A percentile compares a stretch with the other conserved stretches of the same genome.
phyloP scores from a whole-genome alignment of 1,139 yeast genomes.

The Scheffersomyces stambukii region DNA sequence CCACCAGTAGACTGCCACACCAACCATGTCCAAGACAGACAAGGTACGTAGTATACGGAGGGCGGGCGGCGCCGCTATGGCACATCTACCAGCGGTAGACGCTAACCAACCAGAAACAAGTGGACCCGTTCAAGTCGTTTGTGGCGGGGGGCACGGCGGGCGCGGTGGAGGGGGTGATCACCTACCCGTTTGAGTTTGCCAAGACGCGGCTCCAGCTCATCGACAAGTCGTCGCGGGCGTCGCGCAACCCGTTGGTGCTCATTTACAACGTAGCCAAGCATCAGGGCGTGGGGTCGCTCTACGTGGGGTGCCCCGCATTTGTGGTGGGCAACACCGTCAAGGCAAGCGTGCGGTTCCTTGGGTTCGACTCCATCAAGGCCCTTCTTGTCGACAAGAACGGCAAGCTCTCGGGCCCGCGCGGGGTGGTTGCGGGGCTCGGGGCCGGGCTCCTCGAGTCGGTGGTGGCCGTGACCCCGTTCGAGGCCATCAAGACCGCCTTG shows the following conservation, averaged over 20 bases:
- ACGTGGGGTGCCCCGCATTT: conserved; percentile 97
- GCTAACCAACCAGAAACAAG: too few species aligned
- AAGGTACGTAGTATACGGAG: too few species aligned
- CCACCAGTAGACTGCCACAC: too few species aligned
- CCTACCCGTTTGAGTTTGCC: conserved; percentile 96
- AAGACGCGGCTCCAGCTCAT: conserved; percentile 87
- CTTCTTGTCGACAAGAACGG: conserved; percentile 80
- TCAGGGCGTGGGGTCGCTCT: conserved; percentile 78
- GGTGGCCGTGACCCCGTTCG: conserved; percentile 94
- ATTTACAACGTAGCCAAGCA: conserved; percentile 68
- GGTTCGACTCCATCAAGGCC: conserved; percentile 83
- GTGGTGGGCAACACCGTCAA: conserved; percentile 94
- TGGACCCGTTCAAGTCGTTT: conserved; percentile 70
- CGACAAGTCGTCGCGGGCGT: conserved; percentile 60
- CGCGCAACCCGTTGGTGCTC: conserved; percentile 79
- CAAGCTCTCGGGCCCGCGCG: conserved; percentile 81
- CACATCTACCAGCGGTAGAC: too few species aligned
- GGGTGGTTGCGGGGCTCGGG: conserved; percentile 92
- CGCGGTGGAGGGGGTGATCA: conserved; percentile 83
- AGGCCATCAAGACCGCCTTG: conserved; percentile 91
- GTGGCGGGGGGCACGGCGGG: conserved; percentile 96
- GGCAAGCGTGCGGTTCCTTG: conserved; percentile 90
- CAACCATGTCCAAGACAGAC: too few species aligned
- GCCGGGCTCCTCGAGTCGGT: conserved; percentile 93
- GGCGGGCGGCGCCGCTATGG: too few species aligned